Evolutionary conservation across 352 stramenopile genomes (phyloP).

Genomic region (Blastocystis sp.): DNA sequence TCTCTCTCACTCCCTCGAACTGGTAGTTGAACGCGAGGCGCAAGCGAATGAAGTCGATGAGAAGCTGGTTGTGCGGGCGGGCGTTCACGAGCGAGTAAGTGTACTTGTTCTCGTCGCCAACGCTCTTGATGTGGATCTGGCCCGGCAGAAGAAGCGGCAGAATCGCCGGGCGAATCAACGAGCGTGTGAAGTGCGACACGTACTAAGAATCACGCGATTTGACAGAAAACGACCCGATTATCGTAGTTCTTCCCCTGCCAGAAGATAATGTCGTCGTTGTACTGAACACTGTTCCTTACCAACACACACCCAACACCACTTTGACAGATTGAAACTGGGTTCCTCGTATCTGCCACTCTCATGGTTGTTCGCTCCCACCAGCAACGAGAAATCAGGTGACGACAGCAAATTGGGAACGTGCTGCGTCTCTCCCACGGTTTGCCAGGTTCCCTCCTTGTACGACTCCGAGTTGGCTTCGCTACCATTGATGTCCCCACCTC

Average conservation of each 20-base stretch:
- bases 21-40: constrained; percentile 60
- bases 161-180: constrained; percentile 22
- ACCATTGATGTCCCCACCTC: not conserved
- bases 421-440: no score
- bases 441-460: not conserved
- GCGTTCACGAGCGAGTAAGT: constrained; percentile 14
- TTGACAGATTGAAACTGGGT: not conserved
- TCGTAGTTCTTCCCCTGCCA: constrained; percentile 15
- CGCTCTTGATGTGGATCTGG: not conserved
- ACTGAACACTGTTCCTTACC: constrained; percentile 6
- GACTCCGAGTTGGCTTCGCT: not conserved
- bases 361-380: not conserved
- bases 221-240: constrained; percentile 8
- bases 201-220: not conserved
- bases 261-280: constrained; percentile 57
- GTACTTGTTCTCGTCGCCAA: not conserved
- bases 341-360: no score
- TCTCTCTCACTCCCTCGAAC: constrained; percentile 2
- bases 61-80: not conserved
- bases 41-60: constrained; percentile 52
- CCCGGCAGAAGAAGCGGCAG: constrained; percentile 19
- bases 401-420: not conserved
- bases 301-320: not conserved
- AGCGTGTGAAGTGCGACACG: constrained; percentile 30
- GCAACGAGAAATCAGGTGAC: constrained; percentile 37